A percentile compares a stretch with the other conserved stretches of the same genome.
phyloP scores from a whole-genome alignment of 1,284 basidiomycete genomes.

The Sphagnurus paluster region DNA sequence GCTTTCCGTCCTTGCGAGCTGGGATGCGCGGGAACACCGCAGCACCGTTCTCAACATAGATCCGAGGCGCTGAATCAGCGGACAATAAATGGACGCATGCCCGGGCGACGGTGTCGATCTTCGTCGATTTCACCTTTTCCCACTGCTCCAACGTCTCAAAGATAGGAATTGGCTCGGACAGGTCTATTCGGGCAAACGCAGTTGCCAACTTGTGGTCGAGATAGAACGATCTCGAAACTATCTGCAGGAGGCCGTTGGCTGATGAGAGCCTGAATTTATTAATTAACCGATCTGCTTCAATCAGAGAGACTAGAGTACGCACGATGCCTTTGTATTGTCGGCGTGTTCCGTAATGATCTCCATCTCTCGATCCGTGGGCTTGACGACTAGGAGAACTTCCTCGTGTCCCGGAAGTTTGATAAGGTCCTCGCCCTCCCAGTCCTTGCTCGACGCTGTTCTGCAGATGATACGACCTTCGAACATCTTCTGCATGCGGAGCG shows the following conservation, averaged over 20 bases:
- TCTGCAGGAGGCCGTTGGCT: background rate
- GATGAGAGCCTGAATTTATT: background rate
- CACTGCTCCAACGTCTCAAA: slow-evolving; percentile 22
- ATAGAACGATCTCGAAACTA: slow-evolving; percentile 19
- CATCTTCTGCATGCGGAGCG: background rate
- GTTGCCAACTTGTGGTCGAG: slow-evolving; percentile 18
- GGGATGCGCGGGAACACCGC: slow-evolving; percentile 9
- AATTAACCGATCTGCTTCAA: background rate
- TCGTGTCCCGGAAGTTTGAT: background rate
- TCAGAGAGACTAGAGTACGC: background rate
- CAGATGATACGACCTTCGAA: background rate
- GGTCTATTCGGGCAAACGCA: slow-evolving; percentile 16
- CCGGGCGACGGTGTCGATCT: slow-evolving; percentile 19
- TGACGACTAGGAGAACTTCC: background rate
- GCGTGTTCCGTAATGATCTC: background rate
- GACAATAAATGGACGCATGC: slow-evolving; percentile 14
- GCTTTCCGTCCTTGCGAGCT: background rate
- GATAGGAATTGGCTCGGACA: slow-evolving; percentile 8
- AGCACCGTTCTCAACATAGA: slow-evolving; percentile 5
- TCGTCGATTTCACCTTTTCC: slow-evolving; percentile 21
- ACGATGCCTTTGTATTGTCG: background rate
- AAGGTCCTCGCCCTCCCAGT: background rate
- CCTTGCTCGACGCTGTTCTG: background rate
- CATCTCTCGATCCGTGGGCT: background rate
- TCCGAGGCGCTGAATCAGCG: slow-evolving; percentile 13